Evolutionary conservation across 2,329 filamentous ascomycete species (phyloP).

Genomic region (Apiospora phragmitis): DNA sequence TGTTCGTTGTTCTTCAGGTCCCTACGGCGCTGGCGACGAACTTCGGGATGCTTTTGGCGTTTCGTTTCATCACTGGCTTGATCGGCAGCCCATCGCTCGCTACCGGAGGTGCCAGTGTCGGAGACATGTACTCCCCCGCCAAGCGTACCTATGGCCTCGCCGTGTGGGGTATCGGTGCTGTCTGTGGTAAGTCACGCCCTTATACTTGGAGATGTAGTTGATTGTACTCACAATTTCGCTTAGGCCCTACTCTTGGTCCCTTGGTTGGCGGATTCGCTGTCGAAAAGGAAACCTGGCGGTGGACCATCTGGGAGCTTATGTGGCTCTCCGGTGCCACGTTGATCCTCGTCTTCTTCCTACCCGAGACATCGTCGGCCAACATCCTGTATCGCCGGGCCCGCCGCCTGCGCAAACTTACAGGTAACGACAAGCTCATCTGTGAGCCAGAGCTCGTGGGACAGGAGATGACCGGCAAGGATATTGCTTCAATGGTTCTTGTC

Average conservation of each 20-base stretch:
- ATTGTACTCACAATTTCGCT: background rate
- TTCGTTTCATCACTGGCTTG: slow-evolving; percentile 54
- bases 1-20: slow-evolving; percentile 57
- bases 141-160: slow-evolving; percentile 44
- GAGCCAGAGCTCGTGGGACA: slow-evolving; percentile 53
- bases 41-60: slow-evolving; percentile 52
- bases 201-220: too few species aligned
- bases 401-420: slow-evolving; percentile 43
- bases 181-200: slow-evolving; percentile 24
- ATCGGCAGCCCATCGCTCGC: slow-evolving; percentile 32
- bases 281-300: slow-evolving; percentile 45
- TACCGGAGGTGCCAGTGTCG: slow-evolving; percentile 28
- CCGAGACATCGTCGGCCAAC: slow-evolving; percentile 53
- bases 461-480: slow-evolving; percentile 43
- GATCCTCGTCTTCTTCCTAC: slow-evolving; percentile 50
- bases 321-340: slow-evolving; percentile 38
- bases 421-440: slow-evolving; percentile 43
- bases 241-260: slow-evolving; percentile 47
- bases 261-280: slow-evolving; percentile 48
- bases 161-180: slow-evolving; percentile 42
- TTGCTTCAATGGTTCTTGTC: slow-evolving; percentile 46
- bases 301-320: slow-evolving; percentile 52
- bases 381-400: slow-evolving; percentile 54
- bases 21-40: slow-evolving; percentile 54
- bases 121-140: slow-evolving; percentile 34